phyloP scores from a whole-genome alignment of 129 eudicot species.

The Kitagawia praeruptora region DNA sequence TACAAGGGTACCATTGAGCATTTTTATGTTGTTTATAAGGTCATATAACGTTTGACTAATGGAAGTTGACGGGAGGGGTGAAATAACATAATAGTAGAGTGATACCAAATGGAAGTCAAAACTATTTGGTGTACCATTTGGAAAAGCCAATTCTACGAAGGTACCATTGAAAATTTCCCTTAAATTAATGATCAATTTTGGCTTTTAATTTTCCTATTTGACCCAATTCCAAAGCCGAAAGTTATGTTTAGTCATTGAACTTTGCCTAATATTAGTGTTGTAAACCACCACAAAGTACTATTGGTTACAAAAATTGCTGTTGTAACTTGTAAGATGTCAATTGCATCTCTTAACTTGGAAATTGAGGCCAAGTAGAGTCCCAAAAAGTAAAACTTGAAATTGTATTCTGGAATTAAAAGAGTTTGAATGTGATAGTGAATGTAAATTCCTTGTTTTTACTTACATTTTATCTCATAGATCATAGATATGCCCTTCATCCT shows the following conservation, averaged over 20 bases:
- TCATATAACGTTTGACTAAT: too few relatives aligned
- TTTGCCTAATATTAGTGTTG: background rate
- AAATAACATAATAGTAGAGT: too few relatives aligned
- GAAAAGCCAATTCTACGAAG: too few relatives aligned
- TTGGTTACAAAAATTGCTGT: background rate
- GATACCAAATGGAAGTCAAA: too few relatives aligned
- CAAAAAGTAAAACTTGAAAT: background rate
- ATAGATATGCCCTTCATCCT: background rate
- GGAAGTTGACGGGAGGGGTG: too few relatives aligned
- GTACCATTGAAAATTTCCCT: background rate
- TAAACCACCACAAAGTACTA: background rate
- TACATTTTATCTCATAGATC: background rate
- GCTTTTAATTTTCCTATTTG: background rate
- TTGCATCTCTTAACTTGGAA: background rate
- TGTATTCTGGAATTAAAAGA: background rate
- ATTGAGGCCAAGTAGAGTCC: background rate
- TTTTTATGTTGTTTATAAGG: too few relatives aligned
- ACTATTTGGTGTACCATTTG: too few relatives aligned
- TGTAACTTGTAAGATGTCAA: background rate
- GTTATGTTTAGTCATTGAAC: background rate
- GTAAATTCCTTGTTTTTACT: background rate
- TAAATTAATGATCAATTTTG: background rate
- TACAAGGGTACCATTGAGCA: too few relatives aligned
- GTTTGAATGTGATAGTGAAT: background rate
- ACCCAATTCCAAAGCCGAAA: background rate